Base-by-base conservation (phyloP, 345 rosid genomes). In the Gossypium herbaceum region DNA sequence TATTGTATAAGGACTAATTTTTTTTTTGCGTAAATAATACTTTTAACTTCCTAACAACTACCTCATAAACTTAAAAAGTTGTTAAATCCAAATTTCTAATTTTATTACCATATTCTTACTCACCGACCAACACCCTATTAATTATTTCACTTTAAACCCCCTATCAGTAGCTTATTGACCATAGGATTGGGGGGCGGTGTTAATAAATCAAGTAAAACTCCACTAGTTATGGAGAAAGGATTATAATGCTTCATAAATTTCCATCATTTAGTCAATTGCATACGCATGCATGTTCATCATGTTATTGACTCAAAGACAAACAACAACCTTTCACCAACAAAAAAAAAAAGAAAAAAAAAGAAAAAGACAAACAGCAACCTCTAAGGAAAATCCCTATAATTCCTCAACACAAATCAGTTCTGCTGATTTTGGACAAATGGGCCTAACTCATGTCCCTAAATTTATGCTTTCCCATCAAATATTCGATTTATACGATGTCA, bases 191-290 rank as follows among this genome's bases (percentile, higher is more conserved):
- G 24, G 34, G 34, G 41, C 0, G 41, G 41, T 34, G 24, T 12
- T 48, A 48, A 51, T 41, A 64, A n/a, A 11, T 64, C 68, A 64
- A 41, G 71, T 20, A 20, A 20, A 13, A 44, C 22, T 45, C 71
- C n/a, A 11, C 51, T 67, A 48, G 57, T 47, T 24, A 48, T 67
- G 71, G 55, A 22, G 71, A 45, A 47, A 25, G n/a, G 9, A 60
- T 27, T 11, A 69, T 69, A 34, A 34, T 39, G n/a, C 24, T 34
- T 12, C 3, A 67, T 45, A 22, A 52, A 71, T 11, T 39, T 29
- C 48, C 73, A 71, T 69, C 24, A 70, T 70, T 27, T 15, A 15
- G 41, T 68, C 43, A 52, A 52, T 70, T 27, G 73, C 73, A 51
- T 52, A 29, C 16, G 45, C 16, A 70, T 27, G 47, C 16, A 70